Evolutionary conservation across 768 basidiomycete genomes (phyloP), one percentile per base, ranked within the genome.

Genomic region (Panaeolus papilionaceus): DNA sequence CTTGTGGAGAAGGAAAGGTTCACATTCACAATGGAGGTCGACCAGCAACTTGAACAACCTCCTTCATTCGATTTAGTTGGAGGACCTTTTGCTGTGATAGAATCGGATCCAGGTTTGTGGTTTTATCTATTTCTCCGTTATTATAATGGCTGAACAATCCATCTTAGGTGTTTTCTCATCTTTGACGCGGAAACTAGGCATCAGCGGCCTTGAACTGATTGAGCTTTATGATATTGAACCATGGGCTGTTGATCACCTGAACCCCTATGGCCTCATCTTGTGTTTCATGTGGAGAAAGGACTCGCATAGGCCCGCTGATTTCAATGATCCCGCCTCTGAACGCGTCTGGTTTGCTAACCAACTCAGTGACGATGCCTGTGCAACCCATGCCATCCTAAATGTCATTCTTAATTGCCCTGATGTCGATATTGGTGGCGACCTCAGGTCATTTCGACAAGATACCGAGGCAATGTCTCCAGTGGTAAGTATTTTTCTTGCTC

Each of bases 331-430:
- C 2, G 83, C 85, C 10, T 84, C 88, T 2, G 84, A 85, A 67
- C 79, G 76, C 33, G 83, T 90, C 9, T 91, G 89, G 89, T 91
- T 89, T 69, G 88, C 89, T 10, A 88, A 90, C 75, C 89, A 91
- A 74, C 81, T 91, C 28, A 87, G 84, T 75, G 84, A 87, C 70
- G 88, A 90, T 71, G 87, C 89, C 4, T 90, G 89, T 72, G 88
- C 88, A 8, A 87, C 88, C 0, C 86, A 84, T 70, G 88, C 88
- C 0, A 81, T 90, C 10, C 77, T 90, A 6, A 90, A 89, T 70
- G 84, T 89, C 18, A 71, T 87, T 8, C 72, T 89, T 38, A 90
- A 90, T 72, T 85, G 86, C 65, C 84, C 84, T 0, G 76, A 79
- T 33, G 75, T 89, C 20, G 79, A 86, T 16, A 70, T 90, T 61